Evolutionary conservation across 202 grass and related monocot species (phyloP).

Genomic region (Saccharum hybrid): DNA sequence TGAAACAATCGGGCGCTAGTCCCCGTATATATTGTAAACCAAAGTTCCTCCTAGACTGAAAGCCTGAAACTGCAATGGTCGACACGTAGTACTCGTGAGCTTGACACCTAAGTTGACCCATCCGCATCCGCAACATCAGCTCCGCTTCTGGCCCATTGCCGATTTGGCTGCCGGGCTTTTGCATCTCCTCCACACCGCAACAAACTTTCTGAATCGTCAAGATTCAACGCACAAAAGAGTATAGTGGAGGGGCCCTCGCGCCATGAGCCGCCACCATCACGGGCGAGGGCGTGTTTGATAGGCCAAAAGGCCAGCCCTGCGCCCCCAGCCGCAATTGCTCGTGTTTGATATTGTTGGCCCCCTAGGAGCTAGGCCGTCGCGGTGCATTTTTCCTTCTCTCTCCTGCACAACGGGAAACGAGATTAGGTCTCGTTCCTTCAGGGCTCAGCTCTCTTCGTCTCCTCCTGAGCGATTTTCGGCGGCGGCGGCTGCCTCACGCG

Average conservation of each 20-base stretch:
- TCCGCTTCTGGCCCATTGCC: neutral
- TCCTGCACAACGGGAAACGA: too few species aligned
- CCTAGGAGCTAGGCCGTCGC: too few species aligned
- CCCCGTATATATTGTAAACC: too few species aligned
- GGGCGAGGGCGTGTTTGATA: neutral
- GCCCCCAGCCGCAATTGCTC: too few species aligned
- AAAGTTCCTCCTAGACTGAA: neutral
- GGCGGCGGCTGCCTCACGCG: too few species aligned
- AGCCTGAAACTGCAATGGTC: neutral
- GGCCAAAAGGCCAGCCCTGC: too few species aligned
- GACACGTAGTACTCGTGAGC: neutral
- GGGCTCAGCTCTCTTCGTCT: too few species aligned
- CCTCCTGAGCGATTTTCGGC: too few species aligned
- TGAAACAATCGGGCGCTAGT: too few species aligned
- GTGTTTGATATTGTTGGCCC: too few species aligned
- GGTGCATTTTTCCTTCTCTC: too few species aligned
- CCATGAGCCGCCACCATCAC: conserved; percentile 4
- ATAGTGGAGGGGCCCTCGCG: neutral
- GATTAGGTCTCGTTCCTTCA: too few species aligned
- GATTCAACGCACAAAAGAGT: neutral
- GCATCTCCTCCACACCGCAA: neutral
- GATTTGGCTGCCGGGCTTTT: neutral
- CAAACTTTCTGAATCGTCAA: neutral
- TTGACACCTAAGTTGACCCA: neutral
- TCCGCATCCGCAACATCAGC: neutral